A percentile compares a stretch with the other conserved stretches of the same genome.
phyloP scores from a whole-genome alignment of 139 green algal genomes.

The Chloropicon primus region DNA sequence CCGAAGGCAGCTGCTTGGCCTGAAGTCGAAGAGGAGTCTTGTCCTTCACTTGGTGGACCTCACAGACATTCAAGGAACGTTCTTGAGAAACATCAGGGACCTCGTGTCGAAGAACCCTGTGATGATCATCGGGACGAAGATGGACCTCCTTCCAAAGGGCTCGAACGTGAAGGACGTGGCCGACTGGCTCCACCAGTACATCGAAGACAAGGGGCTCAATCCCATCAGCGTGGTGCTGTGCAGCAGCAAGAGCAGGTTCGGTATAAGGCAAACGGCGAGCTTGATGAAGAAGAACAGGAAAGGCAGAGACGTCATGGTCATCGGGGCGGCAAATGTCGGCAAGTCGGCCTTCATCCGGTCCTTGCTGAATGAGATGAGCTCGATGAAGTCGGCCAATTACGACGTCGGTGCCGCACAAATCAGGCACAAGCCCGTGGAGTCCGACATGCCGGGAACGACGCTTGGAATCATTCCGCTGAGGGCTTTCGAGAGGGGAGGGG shows the following conservation, averaged over 20 bases:
- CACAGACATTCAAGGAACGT: slow-evolving; percentile 60
- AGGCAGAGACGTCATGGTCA: slow-evolving; percentile 82
- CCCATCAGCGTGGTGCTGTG: slow-evolving; percentile 53
- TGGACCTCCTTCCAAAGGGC: slow-evolving; percentile 72
- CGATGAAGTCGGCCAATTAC: slow-evolving; percentile 30
- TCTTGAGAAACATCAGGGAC: slow-evolving; percentile 58
- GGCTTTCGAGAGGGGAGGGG: slow-evolving; percentile 40
- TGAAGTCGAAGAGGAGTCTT: slow-evolving; percentile 36
- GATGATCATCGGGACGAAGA: slow-evolving; percentile 81
- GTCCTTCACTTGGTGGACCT: slow-evolving; percentile 81
- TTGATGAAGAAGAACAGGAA: slow-evolving; percentile 33
- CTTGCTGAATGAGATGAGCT: slow-evolving; percentile 54
- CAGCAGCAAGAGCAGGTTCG: slow-evolving; percentile 28
- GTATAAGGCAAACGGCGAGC: neutral
- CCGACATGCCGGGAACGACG: slow-evolving; percentile 87
- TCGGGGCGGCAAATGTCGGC: slow-evolving; percentile 91
- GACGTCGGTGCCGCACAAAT: slow-evolving; percentile 27
- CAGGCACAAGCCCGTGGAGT: slow-evolving; percentile 59
- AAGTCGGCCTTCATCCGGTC: slow-evolving; percentile 87
- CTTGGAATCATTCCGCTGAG: slow-evolving; percentile 70
- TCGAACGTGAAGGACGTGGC: slow-evolving; percentile 28
- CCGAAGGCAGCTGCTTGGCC: slow-evolving; percentile 41
- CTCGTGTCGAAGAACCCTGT: slow-evolving; percentile 86
- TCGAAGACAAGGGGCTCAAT: slow-evolving; percentile 45
- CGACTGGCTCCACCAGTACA: slow-evolving; percentile 55